Evolutionary conservation across 106 monocot species (phyloP).

Genomic region (Allium fistulosum): DNA sequence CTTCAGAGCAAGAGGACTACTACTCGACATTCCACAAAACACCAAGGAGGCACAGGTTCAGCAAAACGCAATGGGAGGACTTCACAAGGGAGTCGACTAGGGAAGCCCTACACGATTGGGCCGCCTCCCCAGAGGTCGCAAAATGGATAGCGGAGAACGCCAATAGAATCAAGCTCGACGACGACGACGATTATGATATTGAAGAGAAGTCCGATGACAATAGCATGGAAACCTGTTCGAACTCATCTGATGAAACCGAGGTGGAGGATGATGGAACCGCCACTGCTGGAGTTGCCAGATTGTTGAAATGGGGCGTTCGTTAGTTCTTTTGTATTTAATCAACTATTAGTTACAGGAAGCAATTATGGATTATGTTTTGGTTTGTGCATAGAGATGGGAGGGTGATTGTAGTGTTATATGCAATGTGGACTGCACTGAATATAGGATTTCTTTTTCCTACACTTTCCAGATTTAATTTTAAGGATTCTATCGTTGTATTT

Average conservation of each 20-base stretch:
- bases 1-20: conserved; percentile 29
- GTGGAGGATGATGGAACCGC: conserved; percentile 19
- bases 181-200: conserved; percentile 24
- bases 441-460: no score
- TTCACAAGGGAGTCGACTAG: conserved; percentile 69
- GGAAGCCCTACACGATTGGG: conserved; percentile 59
- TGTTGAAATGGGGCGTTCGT: no score
- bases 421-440: no score
- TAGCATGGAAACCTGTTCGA: conserved; percentile 48
- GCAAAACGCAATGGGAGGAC: conserved; percentile 80
- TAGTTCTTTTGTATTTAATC: no score
- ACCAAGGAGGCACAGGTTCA: conserved; percentile 34
- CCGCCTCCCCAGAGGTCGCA: conserved; percentile 62
- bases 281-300: no score
- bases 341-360: no score
- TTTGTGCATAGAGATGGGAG: no score
- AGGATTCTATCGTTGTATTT: no score
- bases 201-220: no score
- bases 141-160: conserved; percentile 83
- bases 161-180: conserved; percentile 46
- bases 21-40: conserved; percentile 77
- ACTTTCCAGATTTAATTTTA: no score
- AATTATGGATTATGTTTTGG: no score
- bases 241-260: conserved; percentile 66
- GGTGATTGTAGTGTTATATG: no score